Evolutionary conservation across 345 rosid genomes (phyloP).

Genomic region (Dipteronia dyeriana): DNA sequence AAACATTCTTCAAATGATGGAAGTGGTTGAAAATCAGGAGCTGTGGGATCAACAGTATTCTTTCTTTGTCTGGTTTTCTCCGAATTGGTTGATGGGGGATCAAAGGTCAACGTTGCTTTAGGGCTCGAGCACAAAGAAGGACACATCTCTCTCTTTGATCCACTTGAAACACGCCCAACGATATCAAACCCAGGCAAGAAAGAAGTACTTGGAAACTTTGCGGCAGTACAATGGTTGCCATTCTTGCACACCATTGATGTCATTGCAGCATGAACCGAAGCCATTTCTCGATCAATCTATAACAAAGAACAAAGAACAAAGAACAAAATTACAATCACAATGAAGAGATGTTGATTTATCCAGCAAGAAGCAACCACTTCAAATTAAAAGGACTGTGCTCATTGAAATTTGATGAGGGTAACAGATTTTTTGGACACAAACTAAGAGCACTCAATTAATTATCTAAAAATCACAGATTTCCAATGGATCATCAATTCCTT

Average conservation of each 20-base stretch:
- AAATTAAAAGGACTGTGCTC: neutral
- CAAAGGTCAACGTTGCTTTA: constrained; percentile 78
- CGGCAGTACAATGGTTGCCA: constrained; percentile 43
- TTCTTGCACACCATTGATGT: constrained; percentile 59
- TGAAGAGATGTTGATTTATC: neutral
- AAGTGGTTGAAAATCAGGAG: constrained; percentile 86
- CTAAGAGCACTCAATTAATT: neutral
- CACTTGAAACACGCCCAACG: constrained; percentile 40
- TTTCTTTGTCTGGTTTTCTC: constrained; percentile 59
- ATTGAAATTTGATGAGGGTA: neutral
- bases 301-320: neutral
- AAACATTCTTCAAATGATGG: constrained; percentile 93
- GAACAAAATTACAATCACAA: neutral
- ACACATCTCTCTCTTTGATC: constrained; percentile 45
- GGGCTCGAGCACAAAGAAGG: constrained; percentile 28
- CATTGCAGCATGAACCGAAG: constrained; percentile 61
- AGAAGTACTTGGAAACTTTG: constrained; percentile 49
- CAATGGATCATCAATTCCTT: neutral
- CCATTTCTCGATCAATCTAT: constrained; percentile 47
- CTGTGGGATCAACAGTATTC: constrained; percentile 80
- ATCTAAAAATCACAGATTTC: neutral
- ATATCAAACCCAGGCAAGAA: constrained; percentile 66
- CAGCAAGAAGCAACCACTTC: neutral
- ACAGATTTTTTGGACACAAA: neutral
- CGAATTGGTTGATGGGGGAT: constrained; percentile 58